Base-by-base conservation (phyloP, 495 filamentous ascomycete genomes). In the Penicillium alfredii region DNA sequence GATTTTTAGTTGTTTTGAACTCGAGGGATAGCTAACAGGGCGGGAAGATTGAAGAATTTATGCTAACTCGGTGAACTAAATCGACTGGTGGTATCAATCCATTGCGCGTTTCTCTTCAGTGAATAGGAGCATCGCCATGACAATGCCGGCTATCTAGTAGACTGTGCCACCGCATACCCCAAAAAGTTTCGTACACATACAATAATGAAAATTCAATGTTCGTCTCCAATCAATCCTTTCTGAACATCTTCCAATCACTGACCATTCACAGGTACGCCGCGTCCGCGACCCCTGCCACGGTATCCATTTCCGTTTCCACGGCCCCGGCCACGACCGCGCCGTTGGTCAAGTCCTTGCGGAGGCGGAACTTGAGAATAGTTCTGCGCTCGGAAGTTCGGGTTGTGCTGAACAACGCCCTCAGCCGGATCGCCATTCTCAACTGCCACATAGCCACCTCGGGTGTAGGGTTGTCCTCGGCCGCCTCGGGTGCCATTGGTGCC, bases 281-380 rank as follows among this genome's bases (percentile, higher is more conserved):
- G 43, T 21, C 55, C 56, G 36, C 57, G 56, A 15, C 58, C 56
- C 13, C 61, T 47, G 6, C 60, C 61, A 15, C 49, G 49, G 27
- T 31, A 51, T 30, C 50, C 50, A 30, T 54, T 49, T 30, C 50
- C 50, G 28, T 54, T 49, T n/a, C 47, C 58, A 36, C 55, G 57
- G 17, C 75, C 67, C 15, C 77, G 64, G 6, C 78, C 64, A 10
- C 80, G 65, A 30, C 79, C 66, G 33, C 74, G 60, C n/a, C 78
- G 60, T 14, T 63, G 58, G 43, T 88, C 76, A 20, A 92, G 46
- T 22, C 44, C 74, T 17, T 83, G 58, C 0, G 90, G 90, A 4
- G 92, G 92, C 3, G 92, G 88, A 6, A 90, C 84, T 33, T 77
- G 77, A 21, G 70, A 68, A 50, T 92, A 94, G 36, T 61, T 68